Evolutionary conservation across 2,329 filamentous ascomycete genomes (phyloP), one percentile per base, ranked within the genome.

Genomic region (Talaromyces piceae): DNA sequence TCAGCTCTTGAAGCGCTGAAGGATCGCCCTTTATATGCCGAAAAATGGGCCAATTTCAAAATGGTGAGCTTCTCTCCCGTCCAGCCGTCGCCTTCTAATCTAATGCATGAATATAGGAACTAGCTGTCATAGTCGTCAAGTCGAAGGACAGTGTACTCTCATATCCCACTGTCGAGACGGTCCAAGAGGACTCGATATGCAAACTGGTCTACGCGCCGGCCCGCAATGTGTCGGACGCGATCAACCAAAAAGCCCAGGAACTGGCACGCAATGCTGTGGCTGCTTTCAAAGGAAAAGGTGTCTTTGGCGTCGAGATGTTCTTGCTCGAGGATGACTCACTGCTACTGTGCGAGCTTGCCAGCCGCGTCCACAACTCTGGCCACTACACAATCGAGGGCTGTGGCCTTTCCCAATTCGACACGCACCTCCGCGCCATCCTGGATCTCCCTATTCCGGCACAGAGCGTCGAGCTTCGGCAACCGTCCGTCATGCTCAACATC

Each of bases 221-320:
- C 1, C 80, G 91, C 31, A 77, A 80, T 5, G 83, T 94, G 3
- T 75, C 82, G 1, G 71, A 76, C 1, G 69, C 75, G 1, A 76
- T 86, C 33, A 79, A 80, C 54, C 69, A 81, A 57, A 73, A 80
- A 60, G 91, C 91, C 0, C 84, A 89, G 63, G 78, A 83, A 39
- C 77, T 96, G 0, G 93, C 91, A 0, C 81, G 82, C 59, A 82
- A 86, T 52, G 91, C 93, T 9, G 83, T 96, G 20, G 78, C 80
- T 39, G 85, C 82, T 47, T 86, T 98, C 50, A 83, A 84, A 74
- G 93, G 93, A 47, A 86, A 93, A 56, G 93, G 93, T 57, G 88
- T 95, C 27, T 98, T 96, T 68, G 93, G 91, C 0, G 91, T 97
- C 0, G 93, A 98, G 72, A 88, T 97, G 83, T 98, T 98, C 71